phyloP scores from a whole-genome alignment of 2,329 filamentous ascomycete genomes.

The Uncinocarpus reesii region DNA sequence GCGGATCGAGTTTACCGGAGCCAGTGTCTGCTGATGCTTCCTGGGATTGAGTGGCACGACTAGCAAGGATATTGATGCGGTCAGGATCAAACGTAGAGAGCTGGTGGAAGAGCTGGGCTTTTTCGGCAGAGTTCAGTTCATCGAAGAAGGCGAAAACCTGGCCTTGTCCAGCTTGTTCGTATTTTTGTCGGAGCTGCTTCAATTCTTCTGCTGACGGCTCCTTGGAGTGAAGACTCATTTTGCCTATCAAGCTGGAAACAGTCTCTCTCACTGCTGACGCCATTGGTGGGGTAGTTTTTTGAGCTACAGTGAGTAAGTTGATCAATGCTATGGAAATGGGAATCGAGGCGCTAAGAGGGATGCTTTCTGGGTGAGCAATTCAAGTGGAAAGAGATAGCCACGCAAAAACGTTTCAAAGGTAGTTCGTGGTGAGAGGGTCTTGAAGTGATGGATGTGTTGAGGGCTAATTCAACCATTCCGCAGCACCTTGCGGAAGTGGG shows the following conservation, averaged over 20 bases:
- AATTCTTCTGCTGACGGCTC: slow-evolving; percentile 56
- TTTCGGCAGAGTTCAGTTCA: slow-evolving; percentile 59
- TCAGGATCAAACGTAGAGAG: slow-evolving; percentile 70
- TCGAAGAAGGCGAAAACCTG: slow-evolving; percentile 87
- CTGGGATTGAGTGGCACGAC: slow-evolving; percentile 69
- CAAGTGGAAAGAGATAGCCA: neutral
- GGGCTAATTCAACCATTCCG: neutral
- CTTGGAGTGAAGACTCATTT: slow-evolving; percentile 32
- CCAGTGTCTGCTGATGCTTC: slow-evolving; percentile 40
- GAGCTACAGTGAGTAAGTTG: neutral
- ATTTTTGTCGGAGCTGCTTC: slow-evolving; percentile 58
- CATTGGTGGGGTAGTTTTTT: slow-evolving; percentile 24
- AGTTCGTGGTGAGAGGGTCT: too few species aligned
- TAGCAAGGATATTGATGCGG: slow-evolving; percentile 77
- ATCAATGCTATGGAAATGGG: neutral
- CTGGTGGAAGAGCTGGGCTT: slow-evolving; percentile 70
- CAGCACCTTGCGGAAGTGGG: neutral
- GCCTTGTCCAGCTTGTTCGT: slow-evolving; percentile 62
- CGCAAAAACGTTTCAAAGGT: too few species aligned
- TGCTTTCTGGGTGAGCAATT: neutral
- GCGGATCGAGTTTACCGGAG: slow-evolving; percentile 61
- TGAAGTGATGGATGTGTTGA: too few species aligned
- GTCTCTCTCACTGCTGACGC: slow-evolving; percentile 35
- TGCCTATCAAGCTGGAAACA: slow-evolving; percentile 41
- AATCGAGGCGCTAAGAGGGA: neutral